These are phyloP conservation scores for Epichloe glyceriae DNA, from an alignment of 2,329 filamentous ascomycete genomes.

Conservation along the genomic window DNA sequence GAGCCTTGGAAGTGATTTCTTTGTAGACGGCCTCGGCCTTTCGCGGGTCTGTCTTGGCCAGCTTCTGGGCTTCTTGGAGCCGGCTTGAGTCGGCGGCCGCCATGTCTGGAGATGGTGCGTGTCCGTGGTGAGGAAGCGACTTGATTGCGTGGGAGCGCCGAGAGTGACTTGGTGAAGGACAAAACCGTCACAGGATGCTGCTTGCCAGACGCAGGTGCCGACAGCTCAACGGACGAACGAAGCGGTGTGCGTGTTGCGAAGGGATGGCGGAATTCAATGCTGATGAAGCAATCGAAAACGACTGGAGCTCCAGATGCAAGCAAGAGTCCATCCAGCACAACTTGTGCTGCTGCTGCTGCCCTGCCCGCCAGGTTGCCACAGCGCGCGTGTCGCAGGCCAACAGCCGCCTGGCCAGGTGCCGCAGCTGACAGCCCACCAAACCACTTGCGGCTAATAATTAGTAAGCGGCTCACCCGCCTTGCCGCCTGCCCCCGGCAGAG, in stretches of 20 bases:
- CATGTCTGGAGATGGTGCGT: conserved; percentile 25
- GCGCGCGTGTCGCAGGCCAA: conserved; percentile 11
- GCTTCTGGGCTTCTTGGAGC: conserved; percentile 80
- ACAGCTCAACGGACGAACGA: neutral
- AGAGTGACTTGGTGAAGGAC: neutral
- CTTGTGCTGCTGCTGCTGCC: neutral
- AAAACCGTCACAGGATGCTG: neutral
- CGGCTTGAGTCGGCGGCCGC: conserved; percentile 46
- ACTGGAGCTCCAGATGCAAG: neutral
- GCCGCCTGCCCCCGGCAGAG: too few relatives aligned
- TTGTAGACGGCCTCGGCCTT: conserved; percentile 84
- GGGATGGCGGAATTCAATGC: neutral
- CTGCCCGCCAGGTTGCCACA: conserved; percentile 21
- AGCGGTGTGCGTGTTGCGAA: neutral
- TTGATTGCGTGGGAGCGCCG: neutral
- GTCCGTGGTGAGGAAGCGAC: neutral
- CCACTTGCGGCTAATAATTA: neutral
- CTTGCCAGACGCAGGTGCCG: neutral
- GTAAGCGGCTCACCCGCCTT: too few relatives aligned
- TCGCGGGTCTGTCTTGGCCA: conserved; percentile 64
- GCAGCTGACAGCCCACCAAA: neutral
- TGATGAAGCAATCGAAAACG: neutral
- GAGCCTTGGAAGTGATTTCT: conserved; percentile 74
- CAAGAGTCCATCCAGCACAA: neutral
- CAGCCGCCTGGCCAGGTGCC: neutral